Evolutionary conservation across 768 basidiomycete genomes (phyloP).

Genomic region (Leccinum uliginosum): DNA sequence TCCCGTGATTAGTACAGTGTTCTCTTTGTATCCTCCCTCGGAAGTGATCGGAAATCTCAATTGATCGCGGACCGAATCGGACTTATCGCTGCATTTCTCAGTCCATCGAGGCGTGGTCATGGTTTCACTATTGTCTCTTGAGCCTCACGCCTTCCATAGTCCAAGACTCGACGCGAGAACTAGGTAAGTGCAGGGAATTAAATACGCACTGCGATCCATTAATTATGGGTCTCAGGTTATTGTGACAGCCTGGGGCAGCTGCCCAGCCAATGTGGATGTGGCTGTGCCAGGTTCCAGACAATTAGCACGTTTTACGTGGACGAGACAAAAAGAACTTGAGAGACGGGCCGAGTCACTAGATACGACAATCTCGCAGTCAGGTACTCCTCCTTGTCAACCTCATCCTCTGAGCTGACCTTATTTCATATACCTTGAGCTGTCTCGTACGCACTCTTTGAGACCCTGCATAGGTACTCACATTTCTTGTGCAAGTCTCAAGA

Average conservation of each 20-base stretch:
- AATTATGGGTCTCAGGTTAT: neutral
- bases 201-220: neutral
- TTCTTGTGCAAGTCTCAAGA: neutral
- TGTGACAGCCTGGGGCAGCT: neutral
- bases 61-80: neutral
- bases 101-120: neutral
- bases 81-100: neutral
- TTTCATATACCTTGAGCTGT: neutral
- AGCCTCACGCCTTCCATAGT: neutral
- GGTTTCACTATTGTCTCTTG: constrained; percentile 6
- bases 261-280: constrained; percentile 22
- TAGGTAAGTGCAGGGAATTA: too few relatives aligned
- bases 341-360: too few relatives aligned
- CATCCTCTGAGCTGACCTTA: neutral
- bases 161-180: neutral
- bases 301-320: constrained; percentile 4
- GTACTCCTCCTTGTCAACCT: neutral
- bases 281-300: constrained; percentile 15
- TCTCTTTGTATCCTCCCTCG: neutral
- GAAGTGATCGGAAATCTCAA: neutral
- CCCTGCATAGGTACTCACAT: neutral
- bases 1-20: too few relatives aligned
- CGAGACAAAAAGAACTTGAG: constrained; percentile 18
- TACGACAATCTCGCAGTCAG: neutral
- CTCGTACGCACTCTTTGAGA: neutral